phyloP scores from a whole-genome alignment of 192 early-diverging fungal genomes.

The Oehlia diaphana region DNA sequence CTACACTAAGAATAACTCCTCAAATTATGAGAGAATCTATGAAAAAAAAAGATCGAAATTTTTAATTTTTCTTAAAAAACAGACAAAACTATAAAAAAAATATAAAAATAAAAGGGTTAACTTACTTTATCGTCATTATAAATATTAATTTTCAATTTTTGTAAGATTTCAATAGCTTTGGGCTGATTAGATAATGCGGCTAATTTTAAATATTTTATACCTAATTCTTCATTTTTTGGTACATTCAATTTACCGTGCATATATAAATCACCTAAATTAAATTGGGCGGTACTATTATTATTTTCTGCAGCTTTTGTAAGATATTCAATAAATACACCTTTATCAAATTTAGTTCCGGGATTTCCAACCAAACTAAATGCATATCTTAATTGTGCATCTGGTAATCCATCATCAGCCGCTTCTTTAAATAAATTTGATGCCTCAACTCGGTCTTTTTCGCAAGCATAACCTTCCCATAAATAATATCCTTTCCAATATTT shows the following conservation, averaged over 20 bases:
- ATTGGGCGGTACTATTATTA: not conserved
- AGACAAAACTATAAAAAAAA: too few species aligned
- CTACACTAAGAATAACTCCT: too few species aligned
- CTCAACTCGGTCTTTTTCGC: not conserved
- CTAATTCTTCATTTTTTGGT: not conserved
- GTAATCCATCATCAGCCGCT: slow-evolving; percentile 22
- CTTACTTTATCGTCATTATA: too few species aligned
- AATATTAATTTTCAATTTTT: not conserved
- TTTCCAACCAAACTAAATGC: slow-evolving; percentile 6
- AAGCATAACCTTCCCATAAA: slow-evolving; percentile 14
- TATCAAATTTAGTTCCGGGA: not conserved
- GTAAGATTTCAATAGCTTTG: slow-evolving; percentile 29
- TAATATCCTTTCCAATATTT: slow-evolving; percentile 27
- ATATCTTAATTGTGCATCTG: slow-evolving; percentile 19
- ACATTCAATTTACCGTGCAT: not conserved
- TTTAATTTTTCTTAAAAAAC: too few species aligned
- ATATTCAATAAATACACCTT: not conserved
- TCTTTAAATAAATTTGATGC: slow-evolving; percentile 18
- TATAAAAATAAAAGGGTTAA: too few species aligned
- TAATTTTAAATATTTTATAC: not conserved
- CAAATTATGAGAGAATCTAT: too few species aligned
- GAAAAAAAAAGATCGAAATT: too few species aligned
- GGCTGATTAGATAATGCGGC: not conserved
- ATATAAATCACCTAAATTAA: slow-evolving; percentile 11
- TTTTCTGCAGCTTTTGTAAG: not conserved